Base-by-base conservation (phyloP, 805 yeast species). In the Saturnispora halmiae region DNA sequence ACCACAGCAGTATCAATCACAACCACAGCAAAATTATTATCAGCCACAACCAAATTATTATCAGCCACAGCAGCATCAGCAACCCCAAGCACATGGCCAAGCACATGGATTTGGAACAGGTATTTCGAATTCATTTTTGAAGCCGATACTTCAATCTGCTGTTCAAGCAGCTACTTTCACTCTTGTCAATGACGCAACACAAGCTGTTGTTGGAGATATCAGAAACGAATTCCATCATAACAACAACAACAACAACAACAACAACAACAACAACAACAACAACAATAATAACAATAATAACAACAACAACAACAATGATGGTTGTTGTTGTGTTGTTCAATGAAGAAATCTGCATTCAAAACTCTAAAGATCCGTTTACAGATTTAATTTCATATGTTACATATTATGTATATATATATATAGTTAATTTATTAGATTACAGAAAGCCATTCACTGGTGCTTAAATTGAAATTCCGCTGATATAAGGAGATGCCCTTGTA, bases 131-230 rank as follows among this genome's bases (percentile, higher is more conserved):
- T 31, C 34, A 10, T 33, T 33, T 14, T 10, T 33, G 4, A 21
- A 24, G 27, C 36, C 36, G 14, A 14, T 33, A n/a, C 28, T 14
- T n/a, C 36, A 33, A 33, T 21, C 28, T 8, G 36, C 28, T 11
- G 36, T 22, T 20, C 36, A 33, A 15, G 36, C 28, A 4, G 36
- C 36, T 11, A 15, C 16, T 21, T 33, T 33, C 36, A 21, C 36
- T 5, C 4, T 33, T n/a, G 36, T 24, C 11, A 33, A 33, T n/a
- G 9, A 21, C 4, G 36, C 36, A 5, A 33, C 36, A 5, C 6
- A 24, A 16, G 36, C 36, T 11, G 36, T 24, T n/a, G 19, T 26
- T 16, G 19, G 19, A 8, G 38, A 35, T 4, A n/a, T 25, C 19
- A 19, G 31, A 19, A n/a, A 10, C 16, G 26, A 27, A 18, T 7